Evolutionary conservation across 2,329 filamentous ascomycete genomes (phyloP), one percentile per base, ranked within the genome.

Genomic region (Mycogone perniciosa): DNA sequence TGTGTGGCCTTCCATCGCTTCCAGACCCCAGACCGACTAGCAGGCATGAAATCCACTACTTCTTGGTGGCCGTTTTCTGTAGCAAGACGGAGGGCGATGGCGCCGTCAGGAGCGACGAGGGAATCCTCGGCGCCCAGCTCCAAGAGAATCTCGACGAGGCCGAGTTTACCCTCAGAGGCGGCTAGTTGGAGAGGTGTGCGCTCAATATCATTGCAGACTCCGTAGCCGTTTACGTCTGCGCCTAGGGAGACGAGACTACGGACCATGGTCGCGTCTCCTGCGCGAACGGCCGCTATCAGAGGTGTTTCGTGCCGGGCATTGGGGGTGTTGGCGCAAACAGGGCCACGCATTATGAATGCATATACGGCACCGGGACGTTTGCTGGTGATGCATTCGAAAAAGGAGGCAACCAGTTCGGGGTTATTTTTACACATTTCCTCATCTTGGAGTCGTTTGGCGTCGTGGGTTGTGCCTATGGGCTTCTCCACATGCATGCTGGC

Each of bases 241-340:
- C 34, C 46, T 7, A 39, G 26, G 6, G 46, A 27, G 4, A 42
- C 35, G 6, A 52, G 35, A 3, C n/a, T 44, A 27, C 46, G 41
- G 30, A 52, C 35, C 37, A 50, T 52, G n/a, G 10, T 39, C 6
- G 40, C 34, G n/a, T 52, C 41, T 13, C 44, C 34, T 4, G 7
- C 37, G 26, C 26, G 33, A 31, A 52, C 34, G 6, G 50, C 50
- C 20, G 7, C 35, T 26, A 52, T 39, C 3, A 52, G 41, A 27
- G 50, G 50, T 1, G 46, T 52, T 37, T 50, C 41, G 33, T 41
- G 38, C 13, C n/a, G 31, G 6, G 29, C 6, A 44, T 50, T 50
- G 29, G 41, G 41, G 7, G 31, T 37, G 10, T 52, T 34, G 5
- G 41, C 30, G 13, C 26, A 31, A 10, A 45, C 46, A 7, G 34